A percentile compares a stretch with the other conserved stretches of the same genome.
Conservation (phyloP, 2,329 filamentous ascomycete genomes). For the Aureobasidium sp. region DNA sequence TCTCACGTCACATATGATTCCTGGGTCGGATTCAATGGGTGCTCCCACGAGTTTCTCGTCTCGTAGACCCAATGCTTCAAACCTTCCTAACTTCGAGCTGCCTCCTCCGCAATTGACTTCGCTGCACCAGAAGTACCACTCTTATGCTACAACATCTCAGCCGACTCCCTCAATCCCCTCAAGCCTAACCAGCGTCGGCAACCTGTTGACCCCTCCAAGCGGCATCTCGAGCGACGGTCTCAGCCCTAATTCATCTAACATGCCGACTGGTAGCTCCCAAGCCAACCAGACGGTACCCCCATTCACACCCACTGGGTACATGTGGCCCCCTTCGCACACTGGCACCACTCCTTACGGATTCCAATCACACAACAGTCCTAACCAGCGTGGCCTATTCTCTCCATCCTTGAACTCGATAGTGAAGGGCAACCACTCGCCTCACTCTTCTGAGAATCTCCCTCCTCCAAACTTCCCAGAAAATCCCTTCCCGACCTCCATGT, state of each 20-base stretch:
- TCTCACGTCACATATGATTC: conserved; percentile 55
- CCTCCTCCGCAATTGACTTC: conserved; percentile 52
- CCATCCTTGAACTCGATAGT: conserved; percentile 48
- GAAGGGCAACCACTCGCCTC: conserved; percentile 52
- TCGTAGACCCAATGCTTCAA: conserved; percentile 61
- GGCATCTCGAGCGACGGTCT: conserved; percentile 55
- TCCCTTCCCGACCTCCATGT: conserved; percentile 52
- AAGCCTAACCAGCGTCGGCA: conserved; percentile 49
- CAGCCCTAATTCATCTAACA: conserved; percentile 50
- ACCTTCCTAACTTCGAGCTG: conserved; percentile 63
- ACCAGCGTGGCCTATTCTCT: conserved; percentile 50
- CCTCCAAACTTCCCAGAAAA: conserved; percentile 63
- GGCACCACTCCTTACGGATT: conserved; percentile 52
- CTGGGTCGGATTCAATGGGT: conserved; percentile 54
- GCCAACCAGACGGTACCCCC: conserved; percentile 51
- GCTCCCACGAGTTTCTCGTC: conserved; percentile 60
- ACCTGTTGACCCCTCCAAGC: conserved; percentile 56
- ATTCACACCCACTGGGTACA: conserved; percentile 56
- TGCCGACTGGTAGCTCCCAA: conserved; percentile 54
- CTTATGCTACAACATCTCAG: conserved; percentile 35
- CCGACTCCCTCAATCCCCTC: conserved; percentile 39
- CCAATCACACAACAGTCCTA: conserved; percentile 39
- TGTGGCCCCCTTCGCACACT: conserved; percentile 47
- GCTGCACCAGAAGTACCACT: conserved; percentile 45
- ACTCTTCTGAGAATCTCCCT: conserved; percentile 55